Conservation (phyloP, 345 rosid species). For the Lepidium didymum region DNA sequence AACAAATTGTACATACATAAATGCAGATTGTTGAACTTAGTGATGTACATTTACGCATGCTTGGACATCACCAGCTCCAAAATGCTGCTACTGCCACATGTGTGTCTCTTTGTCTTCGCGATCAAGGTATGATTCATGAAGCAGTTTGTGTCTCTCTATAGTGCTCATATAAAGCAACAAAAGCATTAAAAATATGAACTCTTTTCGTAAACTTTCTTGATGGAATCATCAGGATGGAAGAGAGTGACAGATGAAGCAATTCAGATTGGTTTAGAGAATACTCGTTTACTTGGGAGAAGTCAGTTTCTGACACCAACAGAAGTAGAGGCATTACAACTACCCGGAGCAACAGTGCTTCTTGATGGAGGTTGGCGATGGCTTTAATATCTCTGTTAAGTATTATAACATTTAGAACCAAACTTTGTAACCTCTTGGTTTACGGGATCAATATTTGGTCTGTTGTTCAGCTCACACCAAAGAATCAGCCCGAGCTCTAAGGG, state of each 20-base stretch:
- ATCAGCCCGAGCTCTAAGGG: slow-evolving; percentile 71
- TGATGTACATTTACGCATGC: slow-evolving; percentile 59
- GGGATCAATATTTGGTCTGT: not conserved
- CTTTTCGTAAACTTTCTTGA: not conserved
- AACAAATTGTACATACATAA: not conserved
- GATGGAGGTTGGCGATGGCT: slow-evolving; percentile 67
- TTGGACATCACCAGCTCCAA: slow-evolving; percentile 86
- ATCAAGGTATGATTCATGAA: slow-evolving; percentile 56
- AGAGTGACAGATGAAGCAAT: slow-evolving; percentile 58
- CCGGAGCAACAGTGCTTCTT: slow-evolving; percentile 60
- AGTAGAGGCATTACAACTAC: slow-evolving; percentile 51
- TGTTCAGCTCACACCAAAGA: slow-evolving; percentile 85
- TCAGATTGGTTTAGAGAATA: slow-evolving; percentile 60
- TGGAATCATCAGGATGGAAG: slow-evolving; percentile 52
- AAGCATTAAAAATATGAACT: not conserved
- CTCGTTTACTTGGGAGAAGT: slow-evolving; percentile 75
- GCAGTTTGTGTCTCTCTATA: not conserved
- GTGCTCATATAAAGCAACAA: not conserved
- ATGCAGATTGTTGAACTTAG: slow-evolving; percentile 54
- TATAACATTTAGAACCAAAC: not conserved
- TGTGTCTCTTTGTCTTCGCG: slow-evolving; percentile 58
- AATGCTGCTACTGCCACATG: slow-evolving; percentile 82
- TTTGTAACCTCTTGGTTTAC: not conserved
- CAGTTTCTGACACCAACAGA: slow-evolving; percentile 61
- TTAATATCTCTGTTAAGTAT: not conserved